Percentiles rank a stretch among this genome's conserved stretches.
Evolutionary conservation across 2,329 filamentous ascomycete species (phyloP).

Genomic region (Emericellopsis atlantica): DNA sequence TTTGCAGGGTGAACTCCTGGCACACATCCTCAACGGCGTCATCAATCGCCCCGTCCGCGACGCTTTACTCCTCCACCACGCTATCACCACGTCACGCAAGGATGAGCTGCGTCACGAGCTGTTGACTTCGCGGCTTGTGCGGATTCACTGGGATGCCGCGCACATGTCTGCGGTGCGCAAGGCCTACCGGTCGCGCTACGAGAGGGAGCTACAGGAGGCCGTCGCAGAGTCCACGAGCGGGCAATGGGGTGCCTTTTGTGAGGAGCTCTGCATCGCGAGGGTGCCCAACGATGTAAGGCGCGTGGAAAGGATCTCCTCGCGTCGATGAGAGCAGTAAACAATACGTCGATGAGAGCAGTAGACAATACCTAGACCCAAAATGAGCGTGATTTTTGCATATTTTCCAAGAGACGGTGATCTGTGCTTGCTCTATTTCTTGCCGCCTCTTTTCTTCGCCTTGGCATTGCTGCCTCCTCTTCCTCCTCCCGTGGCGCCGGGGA

Average conservation of each 20-base stretch:
- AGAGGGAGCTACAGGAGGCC: conserved; percentile 60
- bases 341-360: not conserved
- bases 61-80: conserved; percentile 81
- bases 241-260: conserved; percentile 67
- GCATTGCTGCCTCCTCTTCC: conserved; percentile 26
- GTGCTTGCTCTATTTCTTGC: conserved; percentile 12
- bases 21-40: conserved; percentile 90
- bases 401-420: not conserved
- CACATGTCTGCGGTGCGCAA: conserved; percentile 71
- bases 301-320: no score
- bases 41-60: conserved; percentile 94
- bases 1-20: conserved; percentile 75
- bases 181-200: conserved; percentile 71
- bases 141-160: conserved; percentile 81
- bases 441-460: conserved; percentile 15
- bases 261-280: conserved; percentile 52
- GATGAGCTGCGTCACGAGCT: conserved; percentile 70
- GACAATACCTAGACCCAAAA: not conserved
- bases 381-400: no score
- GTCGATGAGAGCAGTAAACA: no score
- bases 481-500: conserved; percentile 41
- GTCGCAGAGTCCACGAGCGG: conserved; percentile 65
- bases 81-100: conserved; percentile 60
- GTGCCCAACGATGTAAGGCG: conserved; percentile 46
- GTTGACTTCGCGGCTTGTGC: conserved; percentile 74